These are phyloP conservation scores for Ustulina deusta DNA, from an alignment of 2,329 filamentous ascomycete species.

Conservation along the genomic window DNA sequence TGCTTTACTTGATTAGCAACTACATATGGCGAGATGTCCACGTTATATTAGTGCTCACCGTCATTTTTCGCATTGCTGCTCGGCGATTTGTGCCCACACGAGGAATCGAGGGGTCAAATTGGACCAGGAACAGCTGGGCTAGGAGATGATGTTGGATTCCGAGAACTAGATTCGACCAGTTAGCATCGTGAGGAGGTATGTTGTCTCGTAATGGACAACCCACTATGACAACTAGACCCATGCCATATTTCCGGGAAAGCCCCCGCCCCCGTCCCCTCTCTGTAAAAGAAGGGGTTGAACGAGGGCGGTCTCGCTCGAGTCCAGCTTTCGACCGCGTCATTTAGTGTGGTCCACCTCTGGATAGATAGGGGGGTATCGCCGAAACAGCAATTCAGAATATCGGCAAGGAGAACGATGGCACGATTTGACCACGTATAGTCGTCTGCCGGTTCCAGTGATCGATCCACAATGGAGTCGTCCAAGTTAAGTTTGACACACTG, in stretches of 20 bases:
- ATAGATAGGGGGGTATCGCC: conserved; percentile 54
- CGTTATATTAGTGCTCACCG: conserved; percentile 49
- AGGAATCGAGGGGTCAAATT: conserved; percentile 67
- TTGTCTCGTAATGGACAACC: conserved; percentile 22
- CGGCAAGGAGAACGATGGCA: conserved; percentile 71
- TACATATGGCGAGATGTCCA: conserved; percentile 3
- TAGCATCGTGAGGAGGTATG: conserved; percentile 2
- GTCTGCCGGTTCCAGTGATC: conserved; percentile 59
- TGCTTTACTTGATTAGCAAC: conserved; percentile 50
- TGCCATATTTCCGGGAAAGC: conserved; percentile 71
- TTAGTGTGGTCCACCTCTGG: conserved; percentile 58
- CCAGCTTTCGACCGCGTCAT: conserved; percentile 62
- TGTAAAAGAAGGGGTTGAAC: conserved; percentile 66
- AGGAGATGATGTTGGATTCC: conserved; percentile 71
- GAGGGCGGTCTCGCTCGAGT: conserved; percentile 59
- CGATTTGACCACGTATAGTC: conserved; percentile 71
- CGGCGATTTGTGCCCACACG: conserved; percentile 57
- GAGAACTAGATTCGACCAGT: conserved; percentile 57
- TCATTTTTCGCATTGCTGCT: conserved; percentile 55
- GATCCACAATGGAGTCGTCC: conserved; percentile 63
- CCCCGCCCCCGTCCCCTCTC: conserved; percentile 52
- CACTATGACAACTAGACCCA: conserved; percentile 66
- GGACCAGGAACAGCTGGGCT: conserved; percentile 66
- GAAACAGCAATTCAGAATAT: conserved; percentile 73
- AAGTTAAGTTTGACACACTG: conserved; percentile 62